Conservation (phyloP, 1,284 basidiomycete genomes). For the Fomitopsis schrenkii region DNA sequence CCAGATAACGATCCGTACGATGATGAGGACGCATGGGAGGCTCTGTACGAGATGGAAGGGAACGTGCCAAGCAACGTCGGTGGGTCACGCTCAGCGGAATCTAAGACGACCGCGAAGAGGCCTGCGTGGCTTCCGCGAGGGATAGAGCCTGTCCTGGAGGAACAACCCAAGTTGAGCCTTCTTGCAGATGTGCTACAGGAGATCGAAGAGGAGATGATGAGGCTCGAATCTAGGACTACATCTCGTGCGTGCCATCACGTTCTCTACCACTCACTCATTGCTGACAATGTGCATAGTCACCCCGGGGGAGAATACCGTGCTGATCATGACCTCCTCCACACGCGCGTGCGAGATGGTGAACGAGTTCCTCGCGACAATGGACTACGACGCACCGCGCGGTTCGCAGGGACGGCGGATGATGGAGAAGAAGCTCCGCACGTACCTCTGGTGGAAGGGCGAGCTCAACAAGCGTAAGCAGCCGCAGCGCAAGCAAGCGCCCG, state of each 20-base stretch:
- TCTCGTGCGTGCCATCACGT: conserved; percentile 13
- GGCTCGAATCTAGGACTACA: conserved; percentile 43
- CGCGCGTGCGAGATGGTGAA: conserved; percentile 71
- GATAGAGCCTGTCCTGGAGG: conserved; percentile 87
- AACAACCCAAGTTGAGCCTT: conserved; percentile 92
- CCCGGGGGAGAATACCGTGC: conserved; percentile 71
- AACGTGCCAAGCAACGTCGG: neutral
- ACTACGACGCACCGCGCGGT: conserved; percentile 53
- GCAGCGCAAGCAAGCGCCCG: conserved; percentile 22
- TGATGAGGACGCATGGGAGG: conserved; percentile 72
- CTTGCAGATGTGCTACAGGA: conserved; percentile 86
- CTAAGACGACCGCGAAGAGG: conserved; percentile 6
- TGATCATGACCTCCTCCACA: conserved; percentile 88
- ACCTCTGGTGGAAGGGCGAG: conserved; percentile 81
- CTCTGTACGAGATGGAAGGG: conserved; percentile 59
- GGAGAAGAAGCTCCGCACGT: conserved; percentile 64
- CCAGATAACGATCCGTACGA: conserved; percentile 38
- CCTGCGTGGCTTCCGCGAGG: conserved; percentile 69
- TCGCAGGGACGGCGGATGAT: conserved; percentile 74
- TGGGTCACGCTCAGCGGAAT: neutral
- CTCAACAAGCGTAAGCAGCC: conserved; percentile 36
- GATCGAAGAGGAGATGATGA: conserved; percentile 84
- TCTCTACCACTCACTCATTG: neutral
- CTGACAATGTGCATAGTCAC: conserved; percentile 32
- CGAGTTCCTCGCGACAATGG: conserved; percentile 73